Evolutionary conservation across 371 early-diverging fungal genomes (phyloP), one percentile per base, ranked within the genome.

Genomic region (Chytridiales sp.): DNA sequence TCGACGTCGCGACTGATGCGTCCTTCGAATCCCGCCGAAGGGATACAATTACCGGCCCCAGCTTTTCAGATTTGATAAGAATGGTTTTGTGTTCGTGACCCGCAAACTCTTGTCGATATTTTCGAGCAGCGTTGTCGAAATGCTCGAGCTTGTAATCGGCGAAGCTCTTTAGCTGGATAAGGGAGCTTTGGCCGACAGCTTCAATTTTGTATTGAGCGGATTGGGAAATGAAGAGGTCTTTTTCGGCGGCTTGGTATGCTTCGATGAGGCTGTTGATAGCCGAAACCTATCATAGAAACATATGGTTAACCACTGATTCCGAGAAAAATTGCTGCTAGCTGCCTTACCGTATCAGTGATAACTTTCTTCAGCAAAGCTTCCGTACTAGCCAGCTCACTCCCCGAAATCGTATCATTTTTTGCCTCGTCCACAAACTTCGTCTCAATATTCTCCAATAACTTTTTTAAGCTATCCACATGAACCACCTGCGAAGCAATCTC

Each of bases 41-140:
- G 1, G 68, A 68, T 3, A 70, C 58, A 22, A 73, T 67, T 9
- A 64, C 62, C 21, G 70, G 53, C 0, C 75, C 72, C 3, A 55
- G 60, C 30, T 55, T 59, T 13, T 67, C 62, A 9, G 46, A 24
- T 1, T 41, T 50, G 6, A 67, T 70, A 48, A 72, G 43, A 36
- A 60, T 69, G 15, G 51, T 72, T 21, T 13, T 3, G 52, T 70
- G 70, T 11, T 64, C 72, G 1, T 59, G 40, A 1, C 57, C 55
- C 6, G 50, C 17, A 48, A 74, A 74, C 35, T 53, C 29, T 19
- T 40, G 46, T 4, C 74, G 69, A 35, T 65, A 76, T 38, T 68
- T 70, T n/a, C 52, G 35, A 11, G 61, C 54, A 47, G 66, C 71
- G 19, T 32, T 44, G 24, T 65, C 66, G 29, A 76, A 31, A 36